Base-by-base conservation (phyloP, 2,329 filamentous ascomycete species). In the Pleomassaria siparia region DNA sequence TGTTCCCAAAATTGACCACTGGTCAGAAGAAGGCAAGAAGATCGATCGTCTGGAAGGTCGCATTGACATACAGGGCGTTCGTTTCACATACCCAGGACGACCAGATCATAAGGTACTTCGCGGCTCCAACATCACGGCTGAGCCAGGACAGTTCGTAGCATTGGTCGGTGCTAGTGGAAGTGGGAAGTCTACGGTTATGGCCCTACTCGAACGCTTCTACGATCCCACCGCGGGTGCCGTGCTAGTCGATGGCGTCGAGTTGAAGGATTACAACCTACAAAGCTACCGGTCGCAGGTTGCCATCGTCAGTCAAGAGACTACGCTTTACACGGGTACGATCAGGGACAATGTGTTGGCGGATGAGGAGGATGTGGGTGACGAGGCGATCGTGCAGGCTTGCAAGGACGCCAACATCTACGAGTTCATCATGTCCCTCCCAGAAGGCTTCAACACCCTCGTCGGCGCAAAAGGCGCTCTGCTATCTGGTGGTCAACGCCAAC, bases 291-390 rank as follows among this genome's bases (percentile, higher is more conserved):
- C 81, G 11, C 84, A 87, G 70, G 80, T 97, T 53, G 88, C 92
- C 0, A 86, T 99, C n/a, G 94, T 99, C 12, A 91, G 87, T 26
- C 94, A 97, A 67, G 94, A 97, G 68, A 92, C 94, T 0, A 96
- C 92, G 0, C 76, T 99, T 1, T 97, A 96, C 72, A 91, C 95
- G 63, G 94, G 92, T 35, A 92, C 88, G 0, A 91, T 99, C 62
- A 82, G 80, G 56, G 91, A 97, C 29, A 97, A 97, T 66, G 74
- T 96, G 7, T 80, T 97, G 0, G 70, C 67, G 3, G 76, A 87
- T 7, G 75, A 79, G 11, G 82, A 86, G 5, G 77, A 85, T 22
- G 80, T 94, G 1, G 72, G 83, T 0, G 90, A 96, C 49, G 83
- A 86, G 47, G 80, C 81, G 1, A 79, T 97, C 43, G 80, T 88